These are phyloP conservation scores for Ogataea neopini DNA, from an alignment of 805 yeast genomes.

Conservation along the genomic window DNA sequence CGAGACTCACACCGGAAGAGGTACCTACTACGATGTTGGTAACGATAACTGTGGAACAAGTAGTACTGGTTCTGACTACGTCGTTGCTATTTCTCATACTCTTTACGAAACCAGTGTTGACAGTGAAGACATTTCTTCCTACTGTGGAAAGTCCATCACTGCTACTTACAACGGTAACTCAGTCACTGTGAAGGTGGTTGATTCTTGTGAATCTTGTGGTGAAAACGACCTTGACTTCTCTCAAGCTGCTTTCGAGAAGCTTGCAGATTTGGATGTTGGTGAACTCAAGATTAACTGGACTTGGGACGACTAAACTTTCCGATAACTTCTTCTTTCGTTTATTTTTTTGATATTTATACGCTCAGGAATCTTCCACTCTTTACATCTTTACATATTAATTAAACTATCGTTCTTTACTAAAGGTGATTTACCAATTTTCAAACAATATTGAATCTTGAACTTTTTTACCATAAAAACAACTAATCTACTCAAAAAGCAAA, in stretches of 20 bases:
- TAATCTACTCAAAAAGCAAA: background rate
- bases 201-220: conserved; percentile 52
- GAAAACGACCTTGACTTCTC: conserved; percentile 52
- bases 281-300: conserved; percentile 49
- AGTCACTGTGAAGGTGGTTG: conserved; percentile 54
- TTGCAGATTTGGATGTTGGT: conserved; percentile 49
- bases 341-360: background rate
- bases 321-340: background rate
- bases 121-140: conserved; percentile 34
- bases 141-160: conserved; percentile 52
- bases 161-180: conserved; percentile 49
- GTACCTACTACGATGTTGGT: conserved; percentile 49
- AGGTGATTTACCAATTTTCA: background rate
- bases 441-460: background rate
- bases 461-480: background rate
- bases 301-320: conserved; percentile 29
- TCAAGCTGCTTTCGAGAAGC: conserved; percentile 48
- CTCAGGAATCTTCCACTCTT: background rate
- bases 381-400: no score
- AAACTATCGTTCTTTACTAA: background rate
- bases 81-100: conserved; percentile 50
- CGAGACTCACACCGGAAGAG: conserved; percentile 40
- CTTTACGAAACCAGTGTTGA: conserved; percentile 36
- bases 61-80: conserved; percentile 42
- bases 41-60: conserved; percentile 53